These are phyloP conservation scores for Stephania yunnanensis DNA, from an alignment of 164 flowering plant genomes.

Conservation along the genomic window DNA sequence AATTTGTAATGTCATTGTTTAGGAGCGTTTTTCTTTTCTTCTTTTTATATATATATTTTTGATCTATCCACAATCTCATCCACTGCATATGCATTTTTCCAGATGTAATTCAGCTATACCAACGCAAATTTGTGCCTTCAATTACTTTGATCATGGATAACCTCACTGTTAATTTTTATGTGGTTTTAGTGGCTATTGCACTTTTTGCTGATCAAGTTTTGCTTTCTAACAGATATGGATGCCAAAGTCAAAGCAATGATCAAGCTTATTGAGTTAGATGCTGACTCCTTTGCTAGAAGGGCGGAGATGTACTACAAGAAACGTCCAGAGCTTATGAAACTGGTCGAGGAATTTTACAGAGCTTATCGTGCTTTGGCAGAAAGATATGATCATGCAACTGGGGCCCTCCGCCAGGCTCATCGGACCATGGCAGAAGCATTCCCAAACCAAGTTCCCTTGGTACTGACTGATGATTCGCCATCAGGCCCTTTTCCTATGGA, in stretches of 20 bases:
- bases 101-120: background rate
- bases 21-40: background rate
- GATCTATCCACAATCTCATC: background rate
- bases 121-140: background rate
- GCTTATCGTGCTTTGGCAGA: constrained; percentile 95
- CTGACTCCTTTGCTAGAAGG: constrained; percentile 90
- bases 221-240: constrained; percentile 68
- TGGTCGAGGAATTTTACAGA: constrained; percentile 88
- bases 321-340: constrained; percentile 88
- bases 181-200: background rate
- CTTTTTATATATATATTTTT: too few species aligned
- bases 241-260: constrained; percentile 84
- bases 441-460: constrained; percentile 62
- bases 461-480: constrained; percentile 45
- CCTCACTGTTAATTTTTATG: background rate
- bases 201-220: background rate
- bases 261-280: constrained; percentile 95
- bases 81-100: background rate
- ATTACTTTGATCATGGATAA: background rate
- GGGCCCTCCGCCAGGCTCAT: constrained; percentile 83
- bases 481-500: constrained; percentile 48
- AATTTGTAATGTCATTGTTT: background rate
- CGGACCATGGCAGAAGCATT: constrained; percentile 76
- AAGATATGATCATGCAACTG: constrained; percentile 83
- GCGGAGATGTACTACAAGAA: constrained; percentile 97